Percentiles rank a stretch among this genome's conserved stretches.
Conservation (phyloP, 352 stramenopile species). For the Globisporangium splendens region DNA sequence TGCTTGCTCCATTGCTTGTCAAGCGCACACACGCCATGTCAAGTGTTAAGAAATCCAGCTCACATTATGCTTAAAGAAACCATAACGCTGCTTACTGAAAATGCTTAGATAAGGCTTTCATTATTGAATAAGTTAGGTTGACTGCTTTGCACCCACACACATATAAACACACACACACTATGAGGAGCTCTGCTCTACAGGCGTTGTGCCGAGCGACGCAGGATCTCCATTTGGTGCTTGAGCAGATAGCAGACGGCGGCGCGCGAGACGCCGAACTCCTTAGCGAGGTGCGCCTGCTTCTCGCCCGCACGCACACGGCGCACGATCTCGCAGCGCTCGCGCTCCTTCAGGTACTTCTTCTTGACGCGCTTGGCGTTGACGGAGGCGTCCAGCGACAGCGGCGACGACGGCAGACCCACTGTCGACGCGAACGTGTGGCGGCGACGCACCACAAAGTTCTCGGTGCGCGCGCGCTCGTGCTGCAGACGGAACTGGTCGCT, state of each 20-base stretch:
- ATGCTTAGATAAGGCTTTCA: no score
- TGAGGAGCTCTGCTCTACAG: slow-evolving; percentile 29
- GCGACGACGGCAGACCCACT: slow-evolving; percentile 2
- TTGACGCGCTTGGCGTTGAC: slow-evolving; percentile 31
- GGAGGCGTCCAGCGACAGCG: background rate
- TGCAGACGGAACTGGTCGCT: slow-evolving; percentile 9
- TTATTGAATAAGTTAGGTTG: no score
- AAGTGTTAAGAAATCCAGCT: no score
- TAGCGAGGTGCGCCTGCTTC: slow-evolving; percentile 60
- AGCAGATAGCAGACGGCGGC: slow-evolving; percentile 62
- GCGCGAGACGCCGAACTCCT: slow-evolving; percentile 60
- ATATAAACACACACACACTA: no score
- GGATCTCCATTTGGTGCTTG: slow-evolving; percentile 62
- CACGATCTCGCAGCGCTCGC: slow-evolving; percentile 61
- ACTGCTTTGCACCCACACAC: no score
- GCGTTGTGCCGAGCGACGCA: slow-evolving; percentile 39
- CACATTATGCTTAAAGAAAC: no score
- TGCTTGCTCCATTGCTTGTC: no score
- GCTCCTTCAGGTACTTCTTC: slow-evolving; percentile 73
- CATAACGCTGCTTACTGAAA: no score
- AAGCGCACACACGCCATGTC: no score
- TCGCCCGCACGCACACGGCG: slow-evolving; percentile 48
- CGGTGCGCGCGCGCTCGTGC: slow-evolving; percentile 4
- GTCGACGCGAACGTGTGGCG: slow-evolving; percentile 5
- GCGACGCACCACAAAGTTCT: slow-evolving; percentile 6